phyloP scores from a whole-genome alignment of 805 yeast species.

The Wickerhamiella musiphila region DNA sequence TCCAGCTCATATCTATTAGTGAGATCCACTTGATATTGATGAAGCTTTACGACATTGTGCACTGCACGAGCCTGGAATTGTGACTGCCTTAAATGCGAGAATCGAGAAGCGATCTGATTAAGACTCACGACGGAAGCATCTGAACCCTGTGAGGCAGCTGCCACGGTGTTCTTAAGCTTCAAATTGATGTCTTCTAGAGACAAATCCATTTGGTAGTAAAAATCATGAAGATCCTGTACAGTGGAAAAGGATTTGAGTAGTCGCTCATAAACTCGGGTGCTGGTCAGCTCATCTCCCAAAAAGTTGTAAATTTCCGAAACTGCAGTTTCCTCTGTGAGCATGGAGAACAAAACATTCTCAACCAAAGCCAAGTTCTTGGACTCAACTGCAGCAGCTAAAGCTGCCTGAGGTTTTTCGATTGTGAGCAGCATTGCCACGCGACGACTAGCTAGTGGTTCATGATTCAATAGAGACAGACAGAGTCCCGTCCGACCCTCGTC shows the following conservation, averaged over 20 bases:
- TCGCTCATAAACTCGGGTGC: slow-evolving; percentile 25
- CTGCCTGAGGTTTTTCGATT: slow-evolving; percentile 56
- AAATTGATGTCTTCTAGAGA: slow-evolving; percentile 23
- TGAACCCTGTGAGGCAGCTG: neutral
- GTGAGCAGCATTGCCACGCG: slow-evolving; percentile 48
- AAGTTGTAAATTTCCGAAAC: slow-evolving; percentile 53
- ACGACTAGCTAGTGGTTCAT: slow-evolving; percentile 45
- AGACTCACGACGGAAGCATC: neutral
- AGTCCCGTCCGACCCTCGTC: slow-evolving; percentile 66
- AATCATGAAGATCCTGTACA: slow-evolving; percentile 31
- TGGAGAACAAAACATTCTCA: slow-evolving; percentile 34
- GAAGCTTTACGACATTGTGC: slow-evolving; percentile 29
- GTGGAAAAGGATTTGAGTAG: slow-evolving; percentile 5
- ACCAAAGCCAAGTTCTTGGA: slow-evolving; percentile 45
- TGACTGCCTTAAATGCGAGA: slow-evolving; percentile 19
- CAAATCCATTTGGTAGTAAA: slow-evolving; percentile 47
- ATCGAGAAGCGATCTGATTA: slow-evolving; percentile 17
- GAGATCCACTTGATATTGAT: slow-evolving; percentile 29
- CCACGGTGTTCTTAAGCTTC: slow-evolving; percentile 21
- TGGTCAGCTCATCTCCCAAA: slow-evolving; percentile 31
- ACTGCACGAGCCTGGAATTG: slow-evolving; percentile 26
- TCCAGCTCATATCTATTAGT: slow-evolving; percentile 26
- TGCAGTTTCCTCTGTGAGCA: slow-evolving; percentile 32
- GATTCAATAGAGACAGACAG: slow-evolving; percentile 46
- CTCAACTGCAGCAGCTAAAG: slow-evolving; percentile 48